Conservation (phyloP, 2,329 filamentous ascomycete genomes). For the Clarireedia hainanense region DNA sequence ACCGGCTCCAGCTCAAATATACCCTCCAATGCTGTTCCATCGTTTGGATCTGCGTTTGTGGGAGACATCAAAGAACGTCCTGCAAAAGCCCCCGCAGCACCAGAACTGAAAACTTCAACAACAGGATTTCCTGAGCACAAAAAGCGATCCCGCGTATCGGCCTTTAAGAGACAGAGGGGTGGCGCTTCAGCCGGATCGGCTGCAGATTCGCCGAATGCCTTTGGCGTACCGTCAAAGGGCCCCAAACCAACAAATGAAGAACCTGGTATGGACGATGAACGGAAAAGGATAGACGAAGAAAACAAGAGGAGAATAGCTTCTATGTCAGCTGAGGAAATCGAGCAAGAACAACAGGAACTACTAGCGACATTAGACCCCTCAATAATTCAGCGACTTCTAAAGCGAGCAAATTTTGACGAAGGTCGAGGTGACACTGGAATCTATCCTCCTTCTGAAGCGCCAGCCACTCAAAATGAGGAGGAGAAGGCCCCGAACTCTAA, state of each 20-base stretch:
- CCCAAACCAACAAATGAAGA: slow-evolving; percentile 15
- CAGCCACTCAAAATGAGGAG: background rate
- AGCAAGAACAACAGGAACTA: slow-evolving; percentile 72
- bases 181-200: slow-evolving; percentile 7
- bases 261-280: slow-evolving; percentile 47
- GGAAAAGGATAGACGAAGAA: slow-evolving; percentile 69
- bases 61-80: slow-evolving; percentile 74
- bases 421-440: slow-evolving; percentile 28
- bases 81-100: slow-evolving; percentile 55
- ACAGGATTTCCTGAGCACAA: slow-evolving; percentile 87
- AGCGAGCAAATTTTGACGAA: slow-evolving; percentile 28
- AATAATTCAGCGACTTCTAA: slow-evolving; percentile 67
- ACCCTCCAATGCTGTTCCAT: slow-evolving; percentile 22
- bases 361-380: slow-evolving; percentile 67
- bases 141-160: slow-evolving; percentile 63
- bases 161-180: slow-evolving; percentile 66
- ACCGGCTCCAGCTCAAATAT: slow-evolving; percentile 17
- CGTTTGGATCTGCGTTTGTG: slow-evolving; percentile 39
- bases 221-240: slow-evolving; percentile 12
- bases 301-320: slow-evolving; percentile 64
- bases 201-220: slow-evolving; percentile 16
- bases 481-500: background rate
- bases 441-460: slow-evolving; percentile 10
- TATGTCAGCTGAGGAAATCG: slow-evolving; percentile 80
- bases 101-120: slow-evolving; percentile 45